phyloP scores from a whole-genome alignment of 2,329 filamentous ascomycete genomes.

The Fusarium mexicanum region DNA sequence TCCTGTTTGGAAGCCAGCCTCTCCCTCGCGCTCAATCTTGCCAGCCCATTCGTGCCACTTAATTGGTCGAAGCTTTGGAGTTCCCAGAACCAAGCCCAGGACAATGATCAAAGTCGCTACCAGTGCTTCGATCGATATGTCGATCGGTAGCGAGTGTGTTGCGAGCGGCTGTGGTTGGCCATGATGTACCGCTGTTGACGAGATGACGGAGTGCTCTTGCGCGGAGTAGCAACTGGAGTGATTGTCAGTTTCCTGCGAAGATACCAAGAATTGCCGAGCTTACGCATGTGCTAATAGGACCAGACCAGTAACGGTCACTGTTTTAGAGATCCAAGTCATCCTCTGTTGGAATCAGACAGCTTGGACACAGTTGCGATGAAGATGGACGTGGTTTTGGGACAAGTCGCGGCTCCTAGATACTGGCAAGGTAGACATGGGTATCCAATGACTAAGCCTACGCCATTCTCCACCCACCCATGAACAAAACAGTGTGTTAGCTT shows the following conservation, averaged over 20 bases:
- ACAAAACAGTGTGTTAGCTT: neutral
- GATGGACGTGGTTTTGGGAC: conserved; percentile 26
- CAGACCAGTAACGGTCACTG: conserved; percentile 78
- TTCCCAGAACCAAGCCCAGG: conserved; percentile 81
- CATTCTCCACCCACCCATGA: conserved; percentile 1
- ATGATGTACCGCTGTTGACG: conserved; percentile 62
- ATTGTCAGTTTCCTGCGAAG: conserved; percentile 23
- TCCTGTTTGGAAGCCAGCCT: conserved; percentile 64
- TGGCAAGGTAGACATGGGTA: conserved; percentile 25
- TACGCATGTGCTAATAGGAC: conserved; percentile 89
- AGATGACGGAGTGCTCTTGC: conserved; percentile 86
- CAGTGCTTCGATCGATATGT: conserved; percentile 89
- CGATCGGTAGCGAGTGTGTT: conserved; percentile 72
- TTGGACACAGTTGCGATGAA: conserved; percentile 1
- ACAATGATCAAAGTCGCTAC: conserved; percentile 83
- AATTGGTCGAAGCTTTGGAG: conserved; percentile 84
- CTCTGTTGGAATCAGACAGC: conserved; percentile 22
- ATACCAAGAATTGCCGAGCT: conserved; percentile 46
- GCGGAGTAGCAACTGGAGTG: conserved; percentile 87
- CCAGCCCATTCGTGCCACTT: conserved; percentile 84
- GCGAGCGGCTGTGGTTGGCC: conserved; percentile 54
- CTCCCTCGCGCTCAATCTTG: conserved; percentile 81
- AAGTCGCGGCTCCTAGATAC: conserved; percentile 31
- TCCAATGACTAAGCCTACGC: conserved; percentile 36
- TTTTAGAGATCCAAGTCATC: conserved; percentile 78